A percentile compares a stretch with the other conserved stretches of the same genome.
Conservation (phyloP, 2,329 filamentous ascomycete species). For the Colletotrichum sojae region DNA sequence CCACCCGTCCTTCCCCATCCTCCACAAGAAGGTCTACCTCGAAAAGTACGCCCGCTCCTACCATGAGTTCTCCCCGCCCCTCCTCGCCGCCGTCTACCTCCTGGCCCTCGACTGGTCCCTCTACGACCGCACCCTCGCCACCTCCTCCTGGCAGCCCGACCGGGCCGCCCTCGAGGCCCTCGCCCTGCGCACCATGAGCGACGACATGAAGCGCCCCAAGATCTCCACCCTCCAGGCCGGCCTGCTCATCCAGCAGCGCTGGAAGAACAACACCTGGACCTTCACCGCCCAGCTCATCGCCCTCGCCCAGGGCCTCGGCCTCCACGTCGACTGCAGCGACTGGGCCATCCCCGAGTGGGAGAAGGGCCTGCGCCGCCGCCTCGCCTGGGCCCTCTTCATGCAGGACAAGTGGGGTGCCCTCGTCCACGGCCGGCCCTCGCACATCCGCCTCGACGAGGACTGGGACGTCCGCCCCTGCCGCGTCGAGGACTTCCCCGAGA, state of each 20-base stretch:
- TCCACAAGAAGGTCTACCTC: constrained; percentile 73
- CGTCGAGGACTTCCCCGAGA: constrained; percentile 56
- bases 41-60: constrained; percentile 72
- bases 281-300: constrained; percentile 69
- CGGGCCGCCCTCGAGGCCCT: constrained; percentile 53
- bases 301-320: constrained; percentile 70
- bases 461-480: constrained; percentile 65
- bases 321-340: constrained; percentile 72
- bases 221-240: constrained; percentile 70
- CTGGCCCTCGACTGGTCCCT: constrained; percentile 74
- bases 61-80: constrained; percentile 70
- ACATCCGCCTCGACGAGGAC: constrained; percentile 64
- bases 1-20: constrained; percentile 70
- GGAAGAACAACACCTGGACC: constrained; percentile 61
- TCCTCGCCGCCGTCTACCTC: constrained; percentile 73
- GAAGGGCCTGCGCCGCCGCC: constrained; percentile 70
- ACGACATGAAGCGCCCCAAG: constrained; percentile 66
- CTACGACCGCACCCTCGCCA: constrained; percentile 66
- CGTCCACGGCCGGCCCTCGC: constrained; percentile 69
- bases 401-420: constrained; percentile 75
- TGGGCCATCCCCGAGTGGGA: constrained; percentile 77
- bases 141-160: constrained; percentile 49
- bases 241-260: constrained; percentile 65
- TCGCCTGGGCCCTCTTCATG: constrained; percentile 76
- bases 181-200: constrained; percentile 60